These are phyloP conservation scores for Cryptococcus sp. DNA, from an alignment of 1,284 basidiomycete species.

Conservation along the genomic window DNA sequence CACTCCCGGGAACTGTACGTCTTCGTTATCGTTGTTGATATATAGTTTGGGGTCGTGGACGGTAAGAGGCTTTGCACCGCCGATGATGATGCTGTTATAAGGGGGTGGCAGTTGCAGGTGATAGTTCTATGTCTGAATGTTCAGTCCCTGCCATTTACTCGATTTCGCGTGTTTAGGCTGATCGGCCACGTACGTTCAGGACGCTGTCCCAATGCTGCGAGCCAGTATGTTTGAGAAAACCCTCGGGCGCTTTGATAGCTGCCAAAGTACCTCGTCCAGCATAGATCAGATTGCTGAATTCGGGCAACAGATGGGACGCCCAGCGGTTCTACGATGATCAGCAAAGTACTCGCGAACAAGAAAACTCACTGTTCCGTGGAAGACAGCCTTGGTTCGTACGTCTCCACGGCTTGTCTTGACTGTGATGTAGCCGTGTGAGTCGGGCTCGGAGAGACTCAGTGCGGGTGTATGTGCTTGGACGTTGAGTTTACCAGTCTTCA, in stretches of 20 bases:
- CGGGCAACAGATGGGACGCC: slow-evolving; percentile 23
- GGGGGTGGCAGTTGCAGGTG: slow-evolving; percentile 27
- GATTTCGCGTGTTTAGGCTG: background rate
- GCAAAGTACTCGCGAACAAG: background rate
- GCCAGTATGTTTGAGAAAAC: slow-evolving; percentile 20
- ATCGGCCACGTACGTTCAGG: slow-evolving; percentile 22
- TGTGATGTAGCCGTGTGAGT: slow-evolving; percentile 18
- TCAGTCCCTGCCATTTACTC: background rate
- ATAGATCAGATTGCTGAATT: slow-evolving; percentile 24
- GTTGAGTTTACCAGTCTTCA: slow-evolving; percentile 15
- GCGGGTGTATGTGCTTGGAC: slow-evolving; percentile 23
- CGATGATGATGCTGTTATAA: slow-evolving; percentile 30
- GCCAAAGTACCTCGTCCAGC: slow-evolving; percentile 23
- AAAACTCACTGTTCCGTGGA: slow-evolving; percentile 27
- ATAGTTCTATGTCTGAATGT: slow-evolving; percentile 24
- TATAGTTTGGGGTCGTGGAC: slow-evolving; percentile 19
- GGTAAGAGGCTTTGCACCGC: slow-evolving; percentile 28
- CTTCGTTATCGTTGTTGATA: slow-evolving; percentile 25
- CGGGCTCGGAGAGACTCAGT: slow-evolving; percentile 10
- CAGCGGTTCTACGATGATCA: slow-evolving; percentile 23
- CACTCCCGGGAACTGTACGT: slow-evolving; percentile 20
- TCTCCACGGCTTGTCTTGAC: slow-evolving; percentile 25
- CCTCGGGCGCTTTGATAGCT: slow-evolving; percentile 27
- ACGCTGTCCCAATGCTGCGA: slow-evolving; percentile 28
- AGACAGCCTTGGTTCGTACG: slow-evolving; percentile 22